Conservation (phyloP, 2,329 filamentous ascomycete species). For the Verticillium nonalfalfae region DNA sequence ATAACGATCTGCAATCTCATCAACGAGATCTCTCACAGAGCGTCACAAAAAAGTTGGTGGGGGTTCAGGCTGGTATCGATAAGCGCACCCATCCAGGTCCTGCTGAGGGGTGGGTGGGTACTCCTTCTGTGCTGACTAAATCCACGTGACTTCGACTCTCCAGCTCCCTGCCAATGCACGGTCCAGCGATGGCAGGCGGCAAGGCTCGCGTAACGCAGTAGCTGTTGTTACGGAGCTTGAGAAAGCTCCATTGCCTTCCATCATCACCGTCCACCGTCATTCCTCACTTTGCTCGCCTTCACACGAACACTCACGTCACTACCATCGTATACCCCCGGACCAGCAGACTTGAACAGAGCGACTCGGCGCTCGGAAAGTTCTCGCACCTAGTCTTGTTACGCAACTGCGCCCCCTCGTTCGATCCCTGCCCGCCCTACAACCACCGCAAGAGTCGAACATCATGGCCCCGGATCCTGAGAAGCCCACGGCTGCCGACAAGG, state of each 20-base stretch:
- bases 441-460: constrained; percentile 27
- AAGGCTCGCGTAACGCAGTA: constrained; percentile 38
- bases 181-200: constrained; percentile 28
- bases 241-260: constrained; percentile 30
- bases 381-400: neutral
- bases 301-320: neutral
- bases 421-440: neutral
- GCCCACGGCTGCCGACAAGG: constrained; percentile 82
- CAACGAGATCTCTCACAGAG: neutral
- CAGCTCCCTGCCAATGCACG: neutral
- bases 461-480: constrained; percentile 95
- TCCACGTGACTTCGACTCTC: neutral
- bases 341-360: constrained; percentile 4
- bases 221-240: constrained; percentile 28
- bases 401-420: neutral
- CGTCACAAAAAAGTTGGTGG: neutral
- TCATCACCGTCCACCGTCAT: constrained; percentile 23
- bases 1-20: neutral
- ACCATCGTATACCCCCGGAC: constrained; percentile 3
- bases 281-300: constrained; percentile 5
- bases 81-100: neutral
- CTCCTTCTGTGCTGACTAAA: neutral
- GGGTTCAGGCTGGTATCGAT: neutral
- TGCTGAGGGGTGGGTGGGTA: neutral
- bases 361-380: neutral